Base-by-base conservation (phyloP, 345 rosid species). In the Linum trigynum region DNA sequence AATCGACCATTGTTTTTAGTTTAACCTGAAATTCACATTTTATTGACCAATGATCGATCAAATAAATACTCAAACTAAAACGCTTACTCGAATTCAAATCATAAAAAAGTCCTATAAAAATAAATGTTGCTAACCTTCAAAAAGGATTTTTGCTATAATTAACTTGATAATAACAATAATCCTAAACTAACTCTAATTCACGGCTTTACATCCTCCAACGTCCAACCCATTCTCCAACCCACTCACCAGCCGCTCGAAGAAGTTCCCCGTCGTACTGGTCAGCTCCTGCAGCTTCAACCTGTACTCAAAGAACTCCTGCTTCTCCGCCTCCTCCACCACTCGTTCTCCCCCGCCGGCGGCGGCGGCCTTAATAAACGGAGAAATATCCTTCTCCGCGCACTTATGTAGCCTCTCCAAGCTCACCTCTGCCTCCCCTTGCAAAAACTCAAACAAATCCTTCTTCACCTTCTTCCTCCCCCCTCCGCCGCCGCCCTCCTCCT, bases 401-500 rank as follows among this genome's bases (percentile, higher is more conserved):
- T 32, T 8, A 61, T 67, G 71, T 14, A 67, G 71, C 48, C 57
- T 48, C 36, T 67, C 65, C 65, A 67, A 39, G 38, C 59, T 57
- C 45, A 55, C 38, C 16, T 62, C 66, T 2, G 72, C 72, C 55
- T 62, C 53, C 7, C 72, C 62, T 62, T 69, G 72, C 61, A 62
- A 38, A 48, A 38, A 62, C 66, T 69, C 72, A 69, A 69, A 69
- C 35, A 53, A 55, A 0, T 5, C 32, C 55, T 41, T 69, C 56
- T 69, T 23, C 32, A 23, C 32, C 32, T 23, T 42, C 9, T 40
- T 40, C 11, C 53, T 6, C 55, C 41, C 41, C 55, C 41, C 41
- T 8, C 53, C 32, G 0, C 32, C 32, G 32, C 32, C 32, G 32
- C 32, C 32, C 0, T 1, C 32, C 32, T 23, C 32, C 32, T 23